A percentile compares a stretch with the other conserved stretches of the same genome.
Conservation (phyloP, 2,329 filamentous ascomycete species). For the Aspergillus puulaauensis region DNA sequence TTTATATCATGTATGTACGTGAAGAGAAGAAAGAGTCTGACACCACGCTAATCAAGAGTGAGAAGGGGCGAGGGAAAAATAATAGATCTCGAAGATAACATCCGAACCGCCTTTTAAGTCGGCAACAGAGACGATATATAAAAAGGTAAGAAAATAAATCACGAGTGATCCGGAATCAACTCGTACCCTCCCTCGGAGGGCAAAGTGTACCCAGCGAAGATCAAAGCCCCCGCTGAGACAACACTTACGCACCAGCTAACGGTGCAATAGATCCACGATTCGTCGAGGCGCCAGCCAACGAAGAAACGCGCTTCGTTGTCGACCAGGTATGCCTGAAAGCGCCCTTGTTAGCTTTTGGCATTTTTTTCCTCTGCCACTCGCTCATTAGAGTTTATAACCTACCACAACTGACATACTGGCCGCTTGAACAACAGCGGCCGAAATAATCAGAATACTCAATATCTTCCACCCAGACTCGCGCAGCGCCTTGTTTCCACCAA, state of each 20-base stretch:
- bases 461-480: slow-evolving; percentile 82
- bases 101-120: neutral
- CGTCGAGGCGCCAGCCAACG: slow-evolving; percentile 77
- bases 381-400: slow-evolving; percentile 25
- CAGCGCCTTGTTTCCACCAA: slow-evolving; percentile 75
- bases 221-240: slow-evolving; percentile 58
- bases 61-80: neutral
- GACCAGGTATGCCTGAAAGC: slow-evolving; percentile 72
- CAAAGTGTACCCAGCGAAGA: slow-evolving; percentile 66
- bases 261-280: slow-evolving; percentile 72
- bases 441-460: slow-evolving; percentile 62
- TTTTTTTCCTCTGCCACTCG: too few species aligned
- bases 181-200: slow-evolving; percentile 86
- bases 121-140: neutral
- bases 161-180: slow-evolving; percentile 56
- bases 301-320: slow-evolving; percentile 82
- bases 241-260: slow-evolving; percentile 59
- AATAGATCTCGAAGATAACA: neutral
- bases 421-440: slow-evolving; percentile 69
- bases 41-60: slow-evolving; percentile 13
- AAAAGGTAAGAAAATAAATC: neutral
- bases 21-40: neutral
- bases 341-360: neutral
- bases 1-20: neutral
- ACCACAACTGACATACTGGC: slow-evolving; percentile 82